Evolutionary conservation across 208 protist genomes (phyloP), one percentile per base, ranked within the genome.

Genomic region (Dictyostelium gargantuum): DNA sequence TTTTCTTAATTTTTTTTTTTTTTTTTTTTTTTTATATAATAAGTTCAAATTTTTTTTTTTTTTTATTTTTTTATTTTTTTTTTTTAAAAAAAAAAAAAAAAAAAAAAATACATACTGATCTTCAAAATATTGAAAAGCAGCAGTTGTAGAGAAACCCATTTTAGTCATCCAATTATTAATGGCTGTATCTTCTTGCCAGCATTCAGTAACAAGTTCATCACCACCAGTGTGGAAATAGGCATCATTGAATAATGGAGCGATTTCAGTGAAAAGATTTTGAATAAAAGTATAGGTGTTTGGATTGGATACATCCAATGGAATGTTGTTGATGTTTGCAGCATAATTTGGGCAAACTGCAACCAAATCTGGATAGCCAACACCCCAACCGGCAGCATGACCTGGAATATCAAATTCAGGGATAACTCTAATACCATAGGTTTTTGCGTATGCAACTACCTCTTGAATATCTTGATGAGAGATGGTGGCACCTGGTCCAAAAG

Each of bases 401-500:
- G 91, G 91, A 52, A 81, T 63, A 56, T 93, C 91, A 79, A 93
- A 93, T 58, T 93, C 91, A 17, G 54, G 74, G 19, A 94, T 63
- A 0, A 94, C 82, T 42, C 92, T 38, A 72, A 94, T 81, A 61
- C 92, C 92, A 44, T 85, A 74, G 8, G 89, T 80, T 32, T 85
- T 74, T 4, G 92, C 92, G 66, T 91, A 94, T 0, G 89, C 82
- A 10, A 94, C 75, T 13, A 94, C 42, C 5, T 77, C 58, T 77
- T 61, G 17, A 40, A 97, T 82, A 26, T 95, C 91, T 10, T 73
- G 6, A 48, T 77, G 61, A 21, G 46, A 92, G 52, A 93, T 97
- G 1, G 84, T 29, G 2, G 81, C 79, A 17, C 56, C 0, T 40
- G 29, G 17, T 3, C n/a, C 46, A 68, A 66, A 97, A 1, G 92